A percentile compares a stretch with the other conserved stretches of the same genome.
phyloP scores from a whole-genome alignment of 73 alveolate species.

The Tetrahymena elliotti region DNA sequence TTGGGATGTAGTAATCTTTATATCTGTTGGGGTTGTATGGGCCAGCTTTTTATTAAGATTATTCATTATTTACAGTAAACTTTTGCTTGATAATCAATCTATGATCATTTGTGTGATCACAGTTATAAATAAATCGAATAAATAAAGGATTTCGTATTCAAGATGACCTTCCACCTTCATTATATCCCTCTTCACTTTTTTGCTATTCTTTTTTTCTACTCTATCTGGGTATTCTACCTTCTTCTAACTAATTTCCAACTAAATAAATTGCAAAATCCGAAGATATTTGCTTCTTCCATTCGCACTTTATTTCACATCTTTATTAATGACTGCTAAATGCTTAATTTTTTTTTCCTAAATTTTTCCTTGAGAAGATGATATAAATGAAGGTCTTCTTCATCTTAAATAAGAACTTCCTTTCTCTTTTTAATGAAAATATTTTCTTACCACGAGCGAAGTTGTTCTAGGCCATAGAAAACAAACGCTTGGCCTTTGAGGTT shows the following conservation, averaged over 20 bases:
- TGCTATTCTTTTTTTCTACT: not conserved
- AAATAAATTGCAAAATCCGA: not conserved
- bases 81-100: not conserved
- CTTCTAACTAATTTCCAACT: not conserved
- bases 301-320: not conserved
- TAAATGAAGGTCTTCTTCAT: not conserved
- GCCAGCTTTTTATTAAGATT: conserved; percentile 39
- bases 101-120: not conserved
- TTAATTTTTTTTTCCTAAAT: not conserved
- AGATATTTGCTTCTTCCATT: not conserved
- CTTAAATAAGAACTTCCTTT: not conserved
- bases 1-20: conserved; percentile 57
- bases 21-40: conserved; percentile 87
- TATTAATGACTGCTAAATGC: not conserved
- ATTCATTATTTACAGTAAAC: not conserved
- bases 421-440: not conserved
- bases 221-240: not conserved
- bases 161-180: not conserved
- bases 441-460: conserved; percentile 1
- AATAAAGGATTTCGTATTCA: not conserved
- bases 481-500: not conserved
- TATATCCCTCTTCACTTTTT: not conserved
- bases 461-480: not conserved
- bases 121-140: not conserved
- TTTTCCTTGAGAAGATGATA: not conserved